phyloP scores from a whole-genome alignment of 1,284 basidiomycete genomes.

The Moesziomyces sp. region DNA sequence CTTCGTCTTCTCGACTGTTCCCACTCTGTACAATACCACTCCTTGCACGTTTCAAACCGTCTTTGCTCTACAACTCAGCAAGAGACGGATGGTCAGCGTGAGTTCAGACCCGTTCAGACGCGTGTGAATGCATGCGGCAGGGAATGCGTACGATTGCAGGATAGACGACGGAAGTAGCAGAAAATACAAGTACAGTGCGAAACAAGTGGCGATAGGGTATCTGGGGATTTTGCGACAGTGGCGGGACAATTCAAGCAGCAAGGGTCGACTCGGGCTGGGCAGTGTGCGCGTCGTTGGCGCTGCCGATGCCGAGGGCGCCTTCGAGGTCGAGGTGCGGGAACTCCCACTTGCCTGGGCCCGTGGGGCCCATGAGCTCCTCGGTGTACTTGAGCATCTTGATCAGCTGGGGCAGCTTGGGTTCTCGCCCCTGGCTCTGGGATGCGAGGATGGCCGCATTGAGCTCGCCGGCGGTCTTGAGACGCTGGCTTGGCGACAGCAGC shows the following conservation, averaged over 20 bases:
- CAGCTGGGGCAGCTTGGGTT: slow-evolving; percentile 88
- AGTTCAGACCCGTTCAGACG: no score
- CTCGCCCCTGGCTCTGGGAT: slow-evolving; percentile 87
- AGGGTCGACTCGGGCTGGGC: slow-evolving; percentile 18
- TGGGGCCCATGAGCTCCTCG: slow-evolving; percentile 79
- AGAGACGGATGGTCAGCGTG: no score
- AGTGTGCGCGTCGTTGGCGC: slow-evolving; percentile 2
- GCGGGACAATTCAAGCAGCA: slow-evolving; percentile 9
- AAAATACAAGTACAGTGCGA: slow-evolving; percentile 18
- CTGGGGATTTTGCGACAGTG: slow-evolving; percentile 2
- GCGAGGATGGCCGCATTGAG: slow-evolving; percentile 95
- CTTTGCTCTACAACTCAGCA: background rate
- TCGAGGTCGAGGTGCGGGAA: slow-evolving; percentile 57
- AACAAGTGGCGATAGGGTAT: slow-evolving; percentile 9
- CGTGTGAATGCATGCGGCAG: background rate
- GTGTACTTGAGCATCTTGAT: slow-evolving; percentile 89
- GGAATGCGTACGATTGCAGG: background rate
- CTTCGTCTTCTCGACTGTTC: background rate
- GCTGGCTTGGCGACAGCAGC: slow-evolving; percentile 83
- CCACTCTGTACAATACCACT: background rate
- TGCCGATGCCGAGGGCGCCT: slow-evolving; percentile 32
- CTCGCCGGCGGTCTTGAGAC: slow-evolving; percentile 87
- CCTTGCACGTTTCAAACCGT: background rate
- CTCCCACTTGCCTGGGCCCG: slow-evolving; percentile 57
- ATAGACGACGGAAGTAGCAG: background rate